These are phyloP conservation scores for Penicillium sp. DNA, from an alignment of 2,329 filamentous ascomycete genomes.

Conservation along the genomic window DNA sequence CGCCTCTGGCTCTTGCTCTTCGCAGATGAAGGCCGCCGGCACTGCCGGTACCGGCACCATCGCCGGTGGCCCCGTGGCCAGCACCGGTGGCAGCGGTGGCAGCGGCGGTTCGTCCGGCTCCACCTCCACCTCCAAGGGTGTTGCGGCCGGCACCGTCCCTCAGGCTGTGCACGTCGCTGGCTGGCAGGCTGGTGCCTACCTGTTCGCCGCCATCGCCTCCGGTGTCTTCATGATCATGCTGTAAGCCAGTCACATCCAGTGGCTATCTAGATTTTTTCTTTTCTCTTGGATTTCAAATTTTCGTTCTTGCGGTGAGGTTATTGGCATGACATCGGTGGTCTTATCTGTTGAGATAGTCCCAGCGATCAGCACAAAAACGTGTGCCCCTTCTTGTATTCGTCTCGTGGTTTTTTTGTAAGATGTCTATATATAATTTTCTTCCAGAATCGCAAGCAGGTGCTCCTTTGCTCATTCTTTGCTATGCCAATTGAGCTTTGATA, in stretches of 20 bases:
- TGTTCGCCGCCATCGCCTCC: constrained; percentile 44
- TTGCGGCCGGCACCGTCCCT: constrained; percentile 32
- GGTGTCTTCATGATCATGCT: constrained; percentile 49
- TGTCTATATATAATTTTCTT: constrained; percentile 17
- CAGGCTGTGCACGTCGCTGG: constrained; percentile 40
- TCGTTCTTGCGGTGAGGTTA: too few species aligned
- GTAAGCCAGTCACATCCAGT: constrained; percentile 32
- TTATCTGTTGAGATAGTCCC: not conserved
- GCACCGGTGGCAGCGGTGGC: constrained; percentile 20
- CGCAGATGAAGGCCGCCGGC: constrained; percentile 29
- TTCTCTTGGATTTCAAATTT: constrained; percentile 1
- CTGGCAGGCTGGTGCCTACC: constrained; percentile 45
- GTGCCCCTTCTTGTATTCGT: constrained; percentile 8
- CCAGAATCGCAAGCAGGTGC: constrained; percentile 9
- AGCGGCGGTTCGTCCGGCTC: constrained; percentile 18
- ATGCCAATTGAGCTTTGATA: too few species aligned
- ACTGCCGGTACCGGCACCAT: constrained; percentile 41
- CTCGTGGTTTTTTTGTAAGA: constrained; percentile 7
- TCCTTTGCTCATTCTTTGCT: constrained; percentile 4
- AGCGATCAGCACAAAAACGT: constrained; percentile 1
- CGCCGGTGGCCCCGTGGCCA: constrained; percentile 36
- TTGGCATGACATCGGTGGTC: not conserved
- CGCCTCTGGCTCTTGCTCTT: constrained; percentile 19
- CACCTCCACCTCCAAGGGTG: constrained; percentile 29
- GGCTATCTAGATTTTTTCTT: constrained; percentile 4